Conservation (phyloP, 129 eudicot species). For the Ambrosia trifida region DNA sequence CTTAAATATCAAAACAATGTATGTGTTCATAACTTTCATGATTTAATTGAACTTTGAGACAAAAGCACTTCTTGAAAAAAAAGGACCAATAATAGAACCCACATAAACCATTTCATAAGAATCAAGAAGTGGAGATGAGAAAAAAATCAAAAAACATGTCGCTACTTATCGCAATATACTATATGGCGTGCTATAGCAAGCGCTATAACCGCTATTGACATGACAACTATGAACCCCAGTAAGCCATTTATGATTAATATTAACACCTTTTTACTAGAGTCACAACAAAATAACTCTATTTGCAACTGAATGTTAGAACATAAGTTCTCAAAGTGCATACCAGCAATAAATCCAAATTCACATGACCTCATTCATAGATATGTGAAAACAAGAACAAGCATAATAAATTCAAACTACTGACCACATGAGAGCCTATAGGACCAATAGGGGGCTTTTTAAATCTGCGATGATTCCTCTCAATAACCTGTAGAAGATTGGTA, state of each 20-base stretch:
- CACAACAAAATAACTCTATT: background rate
- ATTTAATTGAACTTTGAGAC: background rate
- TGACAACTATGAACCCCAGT: too few species aligned
- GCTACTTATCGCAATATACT: too few species aligned
- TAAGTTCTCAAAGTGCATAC: constrained; percentile 3
- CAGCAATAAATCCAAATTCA: constrained; percentile 8
- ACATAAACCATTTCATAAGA: background rate
- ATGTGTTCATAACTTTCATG: background rate
- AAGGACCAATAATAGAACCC: background rate
- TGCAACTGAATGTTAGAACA: constrained; percentile 1
- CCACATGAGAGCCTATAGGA: constrained; percentile 94
- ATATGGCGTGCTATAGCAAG: too few species aligned
- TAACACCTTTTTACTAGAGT: background rate
- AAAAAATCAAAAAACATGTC: too few species aligned
- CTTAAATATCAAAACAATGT: background rate
- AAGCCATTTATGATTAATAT: background rate
- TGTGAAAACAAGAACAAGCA: constrained; percentile 11
- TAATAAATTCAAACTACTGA: constrained; percentile 34
- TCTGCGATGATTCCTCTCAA: constrained; percentile 67
- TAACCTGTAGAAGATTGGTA: constrained; percentile 61
- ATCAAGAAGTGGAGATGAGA: too few species aligned
- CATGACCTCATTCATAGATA: constrained; percentile 12
- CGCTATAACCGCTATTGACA: too few species aligned
- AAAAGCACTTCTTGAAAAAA: background rate
- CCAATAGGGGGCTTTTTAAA: constrained; percentile 90